Evolutionary conservation across 179 eudicot genomes (phyloP), one percentile per base, ranked within the genome.

Genomic region (Silene coronaria): DNA sequence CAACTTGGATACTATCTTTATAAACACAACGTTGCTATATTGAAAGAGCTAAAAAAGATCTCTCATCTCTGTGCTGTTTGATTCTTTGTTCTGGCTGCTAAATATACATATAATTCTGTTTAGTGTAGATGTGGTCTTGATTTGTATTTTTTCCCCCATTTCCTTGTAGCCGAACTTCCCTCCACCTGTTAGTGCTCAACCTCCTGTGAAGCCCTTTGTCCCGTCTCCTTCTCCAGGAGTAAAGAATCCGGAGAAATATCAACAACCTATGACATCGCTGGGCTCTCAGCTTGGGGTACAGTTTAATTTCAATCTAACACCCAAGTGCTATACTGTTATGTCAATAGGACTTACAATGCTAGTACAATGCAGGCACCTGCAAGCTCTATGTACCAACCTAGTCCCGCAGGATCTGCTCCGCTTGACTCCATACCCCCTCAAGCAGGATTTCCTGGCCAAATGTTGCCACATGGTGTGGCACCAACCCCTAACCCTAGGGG

Each of bases 181-280:
- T 75, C 80, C 91, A 46, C 87, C 91, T 23, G 84, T 67, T 76
- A 78, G 75, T 77, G 75, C 84, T 72, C 97, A 91, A 81, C 90
- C 93, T 75, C 78, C 91, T 14, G 87, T 81, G 79, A 92, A 82
- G 82, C 84, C 88, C 48, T 95, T 95, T 86, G 78, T 84, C 71
- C 99, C 99, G 69, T 58, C 91, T 57, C 81, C 86, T 62, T 88
- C 91, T 53, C 91, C 91, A 27, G 76, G 76, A 66, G 76, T 95
- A 82, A 89, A 80, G 83, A 95, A 92, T 78, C 88, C 82, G 70
- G 96, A 92, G 80, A 91, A 91, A 70, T 95, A 89, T 83, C 99
- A 95, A 78, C 97, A 89, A 78, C 85, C 93, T 30, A 26, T 76
- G 26, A 86, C 96, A 65, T 79, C 96, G 62, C 78, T 95, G 87